Percentiles rank a stretch among this genome's conserved stretches.
Evolutionary conservation across 768 basidiomycete genomes (phyloP).

Genomic region (Naganishia friedmannii): DNA sequence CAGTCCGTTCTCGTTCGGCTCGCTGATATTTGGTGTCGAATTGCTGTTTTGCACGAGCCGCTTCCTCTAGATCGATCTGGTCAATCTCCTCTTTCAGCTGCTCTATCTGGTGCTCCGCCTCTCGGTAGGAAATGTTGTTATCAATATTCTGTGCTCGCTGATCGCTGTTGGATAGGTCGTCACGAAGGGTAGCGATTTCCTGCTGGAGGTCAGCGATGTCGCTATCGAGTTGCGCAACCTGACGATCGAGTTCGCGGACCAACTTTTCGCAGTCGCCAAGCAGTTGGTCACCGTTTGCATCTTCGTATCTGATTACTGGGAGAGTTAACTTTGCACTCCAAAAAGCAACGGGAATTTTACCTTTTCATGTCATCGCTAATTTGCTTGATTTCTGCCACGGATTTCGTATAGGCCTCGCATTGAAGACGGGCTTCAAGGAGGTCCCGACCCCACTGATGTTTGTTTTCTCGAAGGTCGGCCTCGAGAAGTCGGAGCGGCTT

Average conservation of each 20-base stretch:
- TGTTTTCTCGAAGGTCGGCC: neutral
- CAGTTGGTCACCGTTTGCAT: conserved; percentile 63
- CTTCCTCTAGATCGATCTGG: conserved; percentile 75
- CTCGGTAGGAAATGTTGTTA: conserved; percentile 77
- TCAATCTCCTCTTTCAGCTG: conserved; percentile 70
- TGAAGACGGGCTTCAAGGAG: neutral
- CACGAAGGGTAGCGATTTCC: conserved; percentile 57
- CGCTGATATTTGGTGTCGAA: conserved; percentile 76
- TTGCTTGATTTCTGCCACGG: conserved; percentile 55
- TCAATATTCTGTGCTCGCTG: conserved; percentile 51
- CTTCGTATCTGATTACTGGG: conserved; percentile 62
- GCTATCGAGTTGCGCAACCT: conserved; percentile 14
- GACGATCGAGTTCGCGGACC: conserved; percentile 16
- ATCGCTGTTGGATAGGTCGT: conserved; percentile 35
- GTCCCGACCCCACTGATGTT: neutral
- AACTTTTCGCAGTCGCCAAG: conserved; percentile 60
- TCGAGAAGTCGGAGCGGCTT: neutral
- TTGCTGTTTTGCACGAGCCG: conserved; percentile 74
- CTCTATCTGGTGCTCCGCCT: conserved; percentile 65
- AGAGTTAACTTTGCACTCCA: neutral
- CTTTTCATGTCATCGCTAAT: conserved; percentile 67
- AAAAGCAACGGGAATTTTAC: neutral
- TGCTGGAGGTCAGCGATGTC: conserved; percentile 63
- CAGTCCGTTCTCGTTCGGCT: conserved; percentile 69
- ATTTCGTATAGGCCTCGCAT: neutral